Evolutionary conservation across 2,329 filamentous ascomycete species (phyloP).

Genomic region (Pyrenophora graminea): DNA sequence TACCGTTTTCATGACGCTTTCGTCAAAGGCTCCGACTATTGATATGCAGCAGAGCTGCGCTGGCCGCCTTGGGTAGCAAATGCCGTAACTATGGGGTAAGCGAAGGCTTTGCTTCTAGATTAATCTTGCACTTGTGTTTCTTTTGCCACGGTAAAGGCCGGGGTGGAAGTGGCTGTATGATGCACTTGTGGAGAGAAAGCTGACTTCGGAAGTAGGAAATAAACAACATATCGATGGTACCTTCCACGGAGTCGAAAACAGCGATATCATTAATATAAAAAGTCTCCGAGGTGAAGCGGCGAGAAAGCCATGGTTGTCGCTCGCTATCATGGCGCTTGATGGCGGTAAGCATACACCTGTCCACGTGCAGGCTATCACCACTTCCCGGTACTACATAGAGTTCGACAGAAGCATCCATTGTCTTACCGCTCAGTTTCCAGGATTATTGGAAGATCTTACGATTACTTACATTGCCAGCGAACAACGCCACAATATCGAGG

Average conservation of each 20-base stretch:
- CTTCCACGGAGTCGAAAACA: no score
- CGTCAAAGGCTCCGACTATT: slow-evolving; percentile 10
- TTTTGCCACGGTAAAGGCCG: neutral
- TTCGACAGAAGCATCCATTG: slow-evolving; percentile 16
- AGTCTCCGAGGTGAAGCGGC: no score
- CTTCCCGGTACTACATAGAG: neutral
- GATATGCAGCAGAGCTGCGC: slow-evolving; percentile 12
- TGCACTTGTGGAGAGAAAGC: no score
- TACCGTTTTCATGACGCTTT: slow-evolving; percentile 13
- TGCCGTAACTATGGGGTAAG: neutral
- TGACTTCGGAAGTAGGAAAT: neutral
- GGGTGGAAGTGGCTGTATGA: neutral
- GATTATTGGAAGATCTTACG: slow-evolving; percentile 2
- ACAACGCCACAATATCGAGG: slow-evolving; percentile 34
- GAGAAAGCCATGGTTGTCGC: no score
- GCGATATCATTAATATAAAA: no score
- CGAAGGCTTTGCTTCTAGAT: neutral
- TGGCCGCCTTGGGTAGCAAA: slow-evolving; percentile 5
- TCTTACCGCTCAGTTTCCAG: slow-evolving; percentile 2
- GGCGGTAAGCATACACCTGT: neutral
- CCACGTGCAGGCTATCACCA: neutral
- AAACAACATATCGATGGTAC: no score
- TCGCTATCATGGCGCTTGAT: neutral
- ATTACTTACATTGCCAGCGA: slow-evolving; percentile 9
- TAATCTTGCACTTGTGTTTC: neutral